These are phyloP conservation scores for Millerago galiae DNA, from an alignment of 805 yeast genomes.

Conservation along the genomic window DNA sequence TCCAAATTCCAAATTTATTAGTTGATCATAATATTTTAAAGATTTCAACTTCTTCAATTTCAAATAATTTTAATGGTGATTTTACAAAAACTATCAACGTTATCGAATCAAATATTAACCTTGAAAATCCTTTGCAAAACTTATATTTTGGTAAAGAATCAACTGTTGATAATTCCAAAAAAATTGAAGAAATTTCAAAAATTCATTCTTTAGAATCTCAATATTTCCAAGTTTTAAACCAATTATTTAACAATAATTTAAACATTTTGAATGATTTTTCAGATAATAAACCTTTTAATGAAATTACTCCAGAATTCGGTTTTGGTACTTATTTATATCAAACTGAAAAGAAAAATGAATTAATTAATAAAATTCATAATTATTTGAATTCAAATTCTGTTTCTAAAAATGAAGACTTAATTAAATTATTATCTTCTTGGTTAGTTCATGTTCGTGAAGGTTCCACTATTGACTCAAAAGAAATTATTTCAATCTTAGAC, in stretches of 20 bases:
- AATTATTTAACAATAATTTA: slow-evolving; percentile 52
- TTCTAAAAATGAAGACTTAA: slow-evolving; percentile 9
- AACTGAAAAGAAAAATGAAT: slow-evolving; percentile 42
- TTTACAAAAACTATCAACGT: slow-evolving; percentile 35
- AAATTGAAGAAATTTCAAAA: slow-evolving; percentile 27
- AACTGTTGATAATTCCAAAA: slow-evolving; percentile 12
- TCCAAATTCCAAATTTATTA: slow-evolving; percentile 47
- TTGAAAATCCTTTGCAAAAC: slow-evolving; percentile 54
- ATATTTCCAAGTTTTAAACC: slow-evolving; percentile 67
- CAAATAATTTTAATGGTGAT: slow-evolving; percentile 21
- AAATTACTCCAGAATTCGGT: slow-evolving; percentile 78
- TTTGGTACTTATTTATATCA: slow-evolving; percentile 65
- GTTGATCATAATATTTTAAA: slow-evolving; percentile 40
- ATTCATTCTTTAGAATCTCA: slow-evolving; percentile 62
- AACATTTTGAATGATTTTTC: slow-evolving; percentile 55
- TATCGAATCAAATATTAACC: slow-evolving; percentile 45
- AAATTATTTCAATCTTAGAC: slow-evolving; percentile 16
- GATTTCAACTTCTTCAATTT: slow-evolving; percentile 51
- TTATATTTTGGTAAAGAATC: slow-evolving; percentile 47
- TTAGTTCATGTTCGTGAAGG: slow-evolving; percentile 42
- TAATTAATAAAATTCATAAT: slow-evolving; percentile 38
- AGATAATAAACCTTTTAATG: slow-evolving; percentile 35
- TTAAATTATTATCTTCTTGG: slow-evolving; percentile 60
- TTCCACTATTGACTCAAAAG: slow-evolving; percentile 26
- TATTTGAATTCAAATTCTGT: slow-evolving; percentile 27